Evolutionary conservation across 2,329 filamentous ascomycete genomes (phyloP).

Genomic region (Exophiala bonariae): DNA sequence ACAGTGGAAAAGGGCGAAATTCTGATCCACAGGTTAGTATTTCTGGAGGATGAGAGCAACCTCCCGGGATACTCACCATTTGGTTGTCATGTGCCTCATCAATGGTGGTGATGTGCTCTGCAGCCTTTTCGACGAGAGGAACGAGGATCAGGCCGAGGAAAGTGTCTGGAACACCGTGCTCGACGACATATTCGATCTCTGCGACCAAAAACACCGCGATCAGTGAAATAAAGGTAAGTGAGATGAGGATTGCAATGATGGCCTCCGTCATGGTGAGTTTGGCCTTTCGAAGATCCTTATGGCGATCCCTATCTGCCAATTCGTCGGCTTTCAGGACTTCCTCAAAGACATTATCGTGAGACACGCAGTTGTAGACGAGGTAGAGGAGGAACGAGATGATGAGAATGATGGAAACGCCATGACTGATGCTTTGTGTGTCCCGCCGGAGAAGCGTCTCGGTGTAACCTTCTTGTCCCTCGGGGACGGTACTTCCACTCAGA

Average conservation of each 20-base stretch:
- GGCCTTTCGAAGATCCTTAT: constrained; percentile 59
- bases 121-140: constrained; percentile 77
- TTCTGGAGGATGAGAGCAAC: constrained; percentile 9
- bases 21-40: constrained; percentile 36
- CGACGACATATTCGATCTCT: constrained; percentile 65
- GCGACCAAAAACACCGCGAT: constrained; percentile 74
- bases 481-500: constrained; percentile 51
- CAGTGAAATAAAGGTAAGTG: constrained; percentile 68
- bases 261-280: constrained; percentile 76
- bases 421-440: constrained; percentile 65
- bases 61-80: constrained; percentile 47
- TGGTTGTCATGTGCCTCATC: constrained; percentile 74
- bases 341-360: constrained; percentile 74
- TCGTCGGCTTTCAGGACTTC: constrained; percentile 72
- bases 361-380: constrained; percentile 70
- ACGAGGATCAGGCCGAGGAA: constrained; percentile 52
- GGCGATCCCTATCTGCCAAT: constrained; percentile 61
- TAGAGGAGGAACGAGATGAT: constrained; percentile 65
- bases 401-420: constrained; percentile 68
- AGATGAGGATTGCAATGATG: constrained; percentile 61
- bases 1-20: constrained; percentile 80
- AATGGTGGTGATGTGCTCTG: constrained; percentile 78
- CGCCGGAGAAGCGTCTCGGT: constrained; percentile 43
- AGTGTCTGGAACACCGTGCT: constrained; percentile 53
- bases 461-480: constrained; percentile 27